Base-by-base conservation (phyloP, 352 stramenopile species). In the Globisporangium iwayamae region DNA sequence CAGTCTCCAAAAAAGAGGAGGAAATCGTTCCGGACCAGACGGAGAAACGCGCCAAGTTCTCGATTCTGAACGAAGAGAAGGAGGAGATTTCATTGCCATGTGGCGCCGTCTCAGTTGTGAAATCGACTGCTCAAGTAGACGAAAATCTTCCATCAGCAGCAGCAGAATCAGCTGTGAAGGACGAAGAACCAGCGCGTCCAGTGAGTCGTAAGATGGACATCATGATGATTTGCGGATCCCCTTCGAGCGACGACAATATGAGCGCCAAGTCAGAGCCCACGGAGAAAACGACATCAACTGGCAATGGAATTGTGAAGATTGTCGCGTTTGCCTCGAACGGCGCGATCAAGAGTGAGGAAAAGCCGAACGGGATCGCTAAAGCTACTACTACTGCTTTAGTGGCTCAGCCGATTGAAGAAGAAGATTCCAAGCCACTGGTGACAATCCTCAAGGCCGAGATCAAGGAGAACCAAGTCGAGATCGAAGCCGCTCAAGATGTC, bases 191-290 rank as follows among this genome's bases (percentile, higher is more conserved):
- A 41, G 55, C 13, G 11, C 25, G 14, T 28, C 52, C 53, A 25
- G 45, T 55, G 46, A 68, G 32, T 10, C 38, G 56, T 47, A 85
- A 79, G 58, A 84, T 87, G 73, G 73, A 89, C 54, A 89, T 84
- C 25, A 76, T 43, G 45, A 61, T 78, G 46, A 66, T 83, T 8
- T 80, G 68, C 62, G 62, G 58, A 2, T 70, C 70, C 5, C 60
- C 63, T 2, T 62, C 61, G 16, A 80, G 64, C 22, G 65, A 77
- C 20, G 64, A 66, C n/a, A 28, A 66, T 20, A 20, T 51, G 32
- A 63, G 54, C 25, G 39, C 32, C 11, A 68, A 63, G 36, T 51
- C 34, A 3, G 62, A 67, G 32, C 22, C 60, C 18, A 48, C 14
- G 4, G 39, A n/a, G 14, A 13, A 18, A 46, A 13, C 46, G 57